phyloP scores from a whole-genome alignment of 192 early-diverging fungal species.

The Radiomyces spectabilis region DNA sequence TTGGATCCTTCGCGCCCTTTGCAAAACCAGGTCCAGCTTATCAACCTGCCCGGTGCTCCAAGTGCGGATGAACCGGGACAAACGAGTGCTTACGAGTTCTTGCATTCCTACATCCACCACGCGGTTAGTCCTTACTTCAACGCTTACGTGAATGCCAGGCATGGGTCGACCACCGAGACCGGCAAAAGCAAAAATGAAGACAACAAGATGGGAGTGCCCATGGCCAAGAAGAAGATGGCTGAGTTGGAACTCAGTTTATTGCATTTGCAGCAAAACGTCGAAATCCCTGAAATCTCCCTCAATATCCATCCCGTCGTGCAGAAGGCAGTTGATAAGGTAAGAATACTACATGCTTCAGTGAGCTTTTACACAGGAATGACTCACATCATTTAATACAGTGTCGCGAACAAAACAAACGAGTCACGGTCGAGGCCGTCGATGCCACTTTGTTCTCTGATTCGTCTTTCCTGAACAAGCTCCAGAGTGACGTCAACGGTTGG shows the following conservation, averaged over 20 bases:
- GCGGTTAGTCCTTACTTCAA: conserved; percentile 96
- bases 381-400: conserved; percentile 30
- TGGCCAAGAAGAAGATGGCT: conserved; percentile 98
- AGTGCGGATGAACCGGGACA: conserved; percentile 40
- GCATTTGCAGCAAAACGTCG: conserved; percentile 96
- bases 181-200: conserved; percentile 54
- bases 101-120: conserved; percentile 88
- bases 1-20: conserved; percentile 69
- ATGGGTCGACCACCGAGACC: conserved; percentile 36
- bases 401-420: conserved; percentile 52
- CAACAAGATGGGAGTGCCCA: conserved; percentile 81
- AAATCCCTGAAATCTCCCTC: conserved; percentile 89
- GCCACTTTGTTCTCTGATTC: conserved; percentile 70
- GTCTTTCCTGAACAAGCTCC: conserved; percentile 86
- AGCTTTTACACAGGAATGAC: background rate
- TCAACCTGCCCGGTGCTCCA: conserved; percentile 78
- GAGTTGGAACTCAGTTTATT: conserved; percentile 93
- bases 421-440: conserved; percentile 70
- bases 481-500: conserved; percentile 96
- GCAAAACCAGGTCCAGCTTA: conserved; percentile 78
- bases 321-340: conserved; percentile 52
- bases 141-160: conserved; percentile 76
- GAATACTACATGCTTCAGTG: background rate
- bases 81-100: conserved; percentile 72
- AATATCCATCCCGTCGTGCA: conserved; percentile 81